Evolutionary conservation across 768 basidiomycete genomes (phyloP).

Genomic region (Candolleomyces eurysporus): DNA sequence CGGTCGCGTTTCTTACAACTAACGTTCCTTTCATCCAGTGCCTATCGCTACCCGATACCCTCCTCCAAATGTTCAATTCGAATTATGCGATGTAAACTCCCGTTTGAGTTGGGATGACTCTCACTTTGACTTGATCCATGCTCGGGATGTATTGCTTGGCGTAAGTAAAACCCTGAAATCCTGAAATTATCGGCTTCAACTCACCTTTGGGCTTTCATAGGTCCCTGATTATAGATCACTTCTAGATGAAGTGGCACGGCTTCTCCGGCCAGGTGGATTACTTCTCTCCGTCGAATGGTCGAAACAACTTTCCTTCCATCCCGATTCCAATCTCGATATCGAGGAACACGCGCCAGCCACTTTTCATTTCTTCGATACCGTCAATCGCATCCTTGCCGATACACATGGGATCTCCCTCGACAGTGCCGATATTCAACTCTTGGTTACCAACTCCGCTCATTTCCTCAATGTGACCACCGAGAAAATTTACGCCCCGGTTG

Average conservation of each 20-base stretch:
- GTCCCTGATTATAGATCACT: constrained; percentile 51
- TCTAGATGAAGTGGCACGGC: constrained; percentile 56
- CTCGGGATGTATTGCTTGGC: constrained; percentile 56
- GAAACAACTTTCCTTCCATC: constrained; percentile 39
- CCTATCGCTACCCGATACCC: constrained; percentile 71
- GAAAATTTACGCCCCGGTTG: constrained; percentile 50
- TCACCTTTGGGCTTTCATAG: constrained; percentile 32
- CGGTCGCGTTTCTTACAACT: constrained; percentile 9
- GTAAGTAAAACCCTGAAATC: constrained; percentile 36
- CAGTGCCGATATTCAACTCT: constrained; percentile 33
- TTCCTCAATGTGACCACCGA: constrained; percentile 42
- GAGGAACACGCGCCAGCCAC: constrained; percentile 39
- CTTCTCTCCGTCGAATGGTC: constrained; percentile 67
- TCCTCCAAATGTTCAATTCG: constrained; percentile 58
- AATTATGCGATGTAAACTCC: constrained; percentile 61
- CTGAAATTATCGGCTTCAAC: neutral
- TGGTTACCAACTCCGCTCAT: constrained; percentile 31
- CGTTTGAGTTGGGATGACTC: constrained; percentile 48
- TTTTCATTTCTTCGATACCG: constrained; percentile 33
- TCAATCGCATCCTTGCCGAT: constrained; percentile 32
- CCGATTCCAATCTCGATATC: constrained; percentile 19
- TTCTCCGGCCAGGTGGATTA: constrained; percentile 69
- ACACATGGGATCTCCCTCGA: constrained; percentile 37
- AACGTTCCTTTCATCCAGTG: constrained; percentile 37
- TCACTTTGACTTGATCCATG: constrained; percentile 69